Conservation (phyloP, 176 grass and related monocot genomes). For the Pontederia crassipes region DNA sequence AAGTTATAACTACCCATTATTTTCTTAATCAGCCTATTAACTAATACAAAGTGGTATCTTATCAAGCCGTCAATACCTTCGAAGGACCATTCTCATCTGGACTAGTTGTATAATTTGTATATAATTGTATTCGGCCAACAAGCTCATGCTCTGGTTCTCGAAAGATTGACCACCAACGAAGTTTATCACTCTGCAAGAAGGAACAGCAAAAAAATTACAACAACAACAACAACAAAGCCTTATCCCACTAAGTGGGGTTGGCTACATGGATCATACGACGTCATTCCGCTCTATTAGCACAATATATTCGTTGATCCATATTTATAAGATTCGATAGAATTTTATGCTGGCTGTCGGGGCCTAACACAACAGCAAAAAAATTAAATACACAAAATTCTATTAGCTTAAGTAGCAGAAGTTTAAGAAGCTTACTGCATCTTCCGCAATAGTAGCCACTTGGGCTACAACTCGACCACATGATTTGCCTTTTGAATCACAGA, state of each 20-base stretch:
- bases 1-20: too few species aligned
- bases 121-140: conserved; percentile 77
- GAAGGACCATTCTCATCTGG: conserved; percentile 60
- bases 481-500: conserved; percentile 83
- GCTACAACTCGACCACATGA: conserved; percentile 68
- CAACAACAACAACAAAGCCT: too few species aligned
- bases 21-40: too few species aligned
- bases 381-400: background rate
- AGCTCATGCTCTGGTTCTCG: conserved; percentile 86
- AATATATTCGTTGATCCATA: too few species aligned
- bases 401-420: too few species aligned
- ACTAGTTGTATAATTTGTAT: conserved; percentile 70
- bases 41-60: too few species aligned
- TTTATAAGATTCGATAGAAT: too few species aligned
- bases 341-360: too few species aligned
- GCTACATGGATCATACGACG: too few species aligned
- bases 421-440: conserved; percentile 60
- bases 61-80: conserved; percentile 45
- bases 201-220: conserved; percentile 3
- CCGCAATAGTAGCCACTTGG: conserved; percentile 90
- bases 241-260: too few species aligned
- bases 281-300: too few species aligned
- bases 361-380: conserved; percentile 6
- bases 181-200: conserved; percentile 61
- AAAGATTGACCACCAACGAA: conserved; percentile 92